phyloP scores from a whole-genome alignment of 1,284 basidiomycete genomes.

The Marasmius sp. region DNA sequence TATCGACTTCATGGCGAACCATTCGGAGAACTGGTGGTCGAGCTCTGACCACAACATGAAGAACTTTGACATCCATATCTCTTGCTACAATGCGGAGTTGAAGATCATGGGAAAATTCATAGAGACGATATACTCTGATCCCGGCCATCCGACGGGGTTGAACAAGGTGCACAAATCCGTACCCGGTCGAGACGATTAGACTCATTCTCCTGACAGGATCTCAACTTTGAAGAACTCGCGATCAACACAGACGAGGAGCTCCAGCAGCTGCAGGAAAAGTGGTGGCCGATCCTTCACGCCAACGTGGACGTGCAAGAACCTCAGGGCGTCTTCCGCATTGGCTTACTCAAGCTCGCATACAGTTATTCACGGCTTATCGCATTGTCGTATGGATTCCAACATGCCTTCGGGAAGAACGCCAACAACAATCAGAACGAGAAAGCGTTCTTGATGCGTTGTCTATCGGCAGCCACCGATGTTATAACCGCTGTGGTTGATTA shows the following conservation, averaged over 20 bases:
- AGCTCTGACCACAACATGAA: slow-evolving; percentile 64
- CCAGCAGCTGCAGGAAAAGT: slow-evolving; percentile 49
- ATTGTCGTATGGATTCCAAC: slow-evolving; percentile 76
- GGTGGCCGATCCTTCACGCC: slow-evolving; percentile 49
- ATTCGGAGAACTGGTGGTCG: slow-evolving; percentile 75
- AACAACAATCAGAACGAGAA: slow-evolving; percentile 61
- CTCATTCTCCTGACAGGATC: slow-evolving; percentile 40
- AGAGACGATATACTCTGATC: background rate
- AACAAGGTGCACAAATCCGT: background rate
- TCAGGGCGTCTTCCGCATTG: slow-evolving; percentile 60
- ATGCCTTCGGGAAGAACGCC: slow-evolving; percentile 60
- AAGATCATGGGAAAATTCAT: slow-evolving; percentile 46
- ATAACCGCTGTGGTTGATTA: slow-evolving; percentile 64
- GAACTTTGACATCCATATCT: slow-evolving; percentile 76
- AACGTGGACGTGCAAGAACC: slow-evolving; percentile 48
- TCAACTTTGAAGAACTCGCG: slow-evolving; percentile 64
- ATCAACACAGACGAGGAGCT: slow-evolving; percentile 66
- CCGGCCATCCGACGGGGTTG: background rate
- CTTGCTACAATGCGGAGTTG: slow-evolving; percentile 72
- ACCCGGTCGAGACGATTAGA: slow-evolving; percentile 3
- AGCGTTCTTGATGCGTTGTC: slow-evolving; percentile 63
- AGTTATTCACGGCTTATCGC: slow-evolving; percentile 71
- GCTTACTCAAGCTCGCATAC: slow-evolving; percentile 62
- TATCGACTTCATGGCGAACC: slow-evolving; percentile 73
- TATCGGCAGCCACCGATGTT: slow-evolving; percentile 62